Evolutionary conservation across 2,329 filamentous ascomycete species (phyloP).

Genomic region (Lomentospora prolificans): DNA sequence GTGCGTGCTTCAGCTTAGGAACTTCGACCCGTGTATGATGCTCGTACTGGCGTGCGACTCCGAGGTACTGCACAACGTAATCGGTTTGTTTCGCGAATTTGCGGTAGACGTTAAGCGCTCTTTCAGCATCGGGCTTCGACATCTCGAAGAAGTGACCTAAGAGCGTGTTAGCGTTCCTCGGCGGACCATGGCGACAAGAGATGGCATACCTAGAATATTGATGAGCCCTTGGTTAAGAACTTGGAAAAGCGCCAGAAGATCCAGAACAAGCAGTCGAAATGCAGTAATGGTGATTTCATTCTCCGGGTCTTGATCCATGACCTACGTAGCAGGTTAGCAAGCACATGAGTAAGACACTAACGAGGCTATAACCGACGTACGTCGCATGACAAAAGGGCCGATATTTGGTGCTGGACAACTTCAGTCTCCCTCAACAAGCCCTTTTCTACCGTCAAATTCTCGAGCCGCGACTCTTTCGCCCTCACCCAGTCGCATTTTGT

Average conservation of each 20-base stretch:
- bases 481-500: constrained; percentile 88
- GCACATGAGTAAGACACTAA: background rate
- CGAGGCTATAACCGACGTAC: constrained; percentile 40
- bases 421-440: constrained; percentile 88
- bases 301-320: constrained; percentile 78
- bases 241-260: constrained; percentile 82
- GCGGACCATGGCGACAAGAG: background rate
- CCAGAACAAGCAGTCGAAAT: constrained; percentile 82
- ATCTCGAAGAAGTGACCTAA: constrained; percentile 96
- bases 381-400: constrained; percentile 79
- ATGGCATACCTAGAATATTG: constrained; percentile 72
- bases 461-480: constrained; percentile 69
- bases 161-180: constrained; percentile 9
- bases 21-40: constrained; percentile 88
- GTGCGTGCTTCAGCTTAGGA: constrained; percentile 93
- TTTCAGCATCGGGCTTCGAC: constrained; percentile 86
- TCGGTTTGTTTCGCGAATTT: constrained; percentile 88
- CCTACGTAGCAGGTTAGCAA: constrained; percentile 26
- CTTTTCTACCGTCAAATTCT: constrained; percentile 81
- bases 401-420: constrained; percentile 77
- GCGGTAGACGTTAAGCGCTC: constrained; percentile 85
- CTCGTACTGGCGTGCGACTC: constrained; percentile 80
- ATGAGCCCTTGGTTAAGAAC: constrained; percentile 96
- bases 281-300: constrained; percentile 96
- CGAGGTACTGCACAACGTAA: constrained; percentile 81